A percentile compares a stretch with the other conserved stretches of the same genome.
Evolutionary conservation across 495 filamentous ascomycete genomes (phyloP).

Genomic region (Neurospora hispaniola): DNA sequence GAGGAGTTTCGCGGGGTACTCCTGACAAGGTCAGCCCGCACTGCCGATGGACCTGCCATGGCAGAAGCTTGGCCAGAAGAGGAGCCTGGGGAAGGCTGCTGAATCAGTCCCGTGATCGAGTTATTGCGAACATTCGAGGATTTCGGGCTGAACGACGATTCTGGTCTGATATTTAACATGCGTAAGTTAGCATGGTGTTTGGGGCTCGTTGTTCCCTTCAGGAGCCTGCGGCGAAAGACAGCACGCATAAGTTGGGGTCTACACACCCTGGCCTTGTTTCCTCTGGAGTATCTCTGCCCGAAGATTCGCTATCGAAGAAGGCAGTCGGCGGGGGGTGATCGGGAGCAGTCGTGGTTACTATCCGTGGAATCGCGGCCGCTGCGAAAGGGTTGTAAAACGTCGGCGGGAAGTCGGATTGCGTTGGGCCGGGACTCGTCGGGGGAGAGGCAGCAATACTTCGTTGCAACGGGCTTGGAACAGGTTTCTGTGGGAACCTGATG

Average conservation of each 20-base stretch:
- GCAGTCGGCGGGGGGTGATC: conserved; percentile 17
- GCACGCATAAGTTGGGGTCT: conserved; percentile 2
- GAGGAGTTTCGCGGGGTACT: conserved; percentile 67
- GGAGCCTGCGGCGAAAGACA: conserved; percentile 8
- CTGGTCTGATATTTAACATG: conserved; percentile 20
- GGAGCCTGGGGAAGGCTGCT: conserved; percentile 29
- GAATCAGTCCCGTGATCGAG: conserved; percentile 25
- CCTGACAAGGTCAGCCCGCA: conserved; percentile 19
- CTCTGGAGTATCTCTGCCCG: conserved; percentile 22
- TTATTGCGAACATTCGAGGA: conserved; percentile 35
- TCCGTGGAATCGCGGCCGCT: conserved; percentile 21
- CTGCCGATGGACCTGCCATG: conserved; percentile 24
- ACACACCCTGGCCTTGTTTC: conserved; percentile 26
- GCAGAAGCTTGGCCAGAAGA: conserved; percentile 12
- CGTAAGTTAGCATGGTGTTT: conserved; percentile 16
- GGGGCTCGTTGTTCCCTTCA: conserved; percentile 4
- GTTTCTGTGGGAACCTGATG: conserved; percentile 28
- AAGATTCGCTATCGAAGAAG: conserved; percentile 28
- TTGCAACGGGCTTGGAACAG: conserved; percentile 32
- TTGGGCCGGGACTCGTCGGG: conserved; percentile 33
- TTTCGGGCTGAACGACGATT: conserved; percentile 16
- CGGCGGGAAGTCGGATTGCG: conserved; percentile 25
- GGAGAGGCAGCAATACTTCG: conserved; percentile 29
- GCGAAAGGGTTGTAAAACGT: conserved; percentile 11
- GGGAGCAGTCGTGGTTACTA: conserved; percentile 25